Base-by-base conservation (phyloP, 2,329 filamentous ascomycete genomes). In the Talaromyces atroroseus region DNA sequence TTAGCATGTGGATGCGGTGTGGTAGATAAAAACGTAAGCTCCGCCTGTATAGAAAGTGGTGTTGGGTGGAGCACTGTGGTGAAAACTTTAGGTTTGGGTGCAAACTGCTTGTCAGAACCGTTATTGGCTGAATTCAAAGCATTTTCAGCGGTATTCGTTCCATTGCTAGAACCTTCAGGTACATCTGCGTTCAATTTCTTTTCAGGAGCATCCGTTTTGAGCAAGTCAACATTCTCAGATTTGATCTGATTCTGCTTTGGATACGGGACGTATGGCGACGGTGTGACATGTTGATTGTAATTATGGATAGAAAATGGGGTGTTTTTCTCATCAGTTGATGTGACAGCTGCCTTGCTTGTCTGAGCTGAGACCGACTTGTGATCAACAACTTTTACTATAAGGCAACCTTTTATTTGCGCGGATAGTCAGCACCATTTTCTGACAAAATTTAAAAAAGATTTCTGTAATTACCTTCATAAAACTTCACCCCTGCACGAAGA, bases 331-430 rank as follows among this genome's bases (percentile, higher is more conserved):
- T 82, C 82, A 20, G 81, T 77, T 1, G 83, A 78, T 24, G 76
- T 76, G 52, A 76, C 78, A 50, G 77, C 80, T 56, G 76, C 75
- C 64, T 78, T 78, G 62, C 82, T 84, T 10, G 76, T 69, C 62
- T 90, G 85, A 63, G 80, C 76, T 60, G 80, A 79, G 44, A 77
- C 77, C 0, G 87, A 84, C 65, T 88, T 89, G 75, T 96, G 89
- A 69, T 97, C 90, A 65, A 95, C 83, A n/a, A 97, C 78, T 71
- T 95, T 87, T 36, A 99, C 91, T 63, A 99, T 97, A 57, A 99
- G 81, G 67, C 92, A 96, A 32, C 83, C 79, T 81, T 36, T 32
- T 29, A 29, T 29, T 29, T 53, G n/a, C 3, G 8, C 18, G 3
- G 20, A 38, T 21, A 34, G 54, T 59, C 21, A 61, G 52, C 23